Evolutionary conservation across 495 filamentous ascomycete genomes (phyloP), one percentile per base, ranked within the genome.

Genomic region (Podospora pseudopauciseta): DNA sequence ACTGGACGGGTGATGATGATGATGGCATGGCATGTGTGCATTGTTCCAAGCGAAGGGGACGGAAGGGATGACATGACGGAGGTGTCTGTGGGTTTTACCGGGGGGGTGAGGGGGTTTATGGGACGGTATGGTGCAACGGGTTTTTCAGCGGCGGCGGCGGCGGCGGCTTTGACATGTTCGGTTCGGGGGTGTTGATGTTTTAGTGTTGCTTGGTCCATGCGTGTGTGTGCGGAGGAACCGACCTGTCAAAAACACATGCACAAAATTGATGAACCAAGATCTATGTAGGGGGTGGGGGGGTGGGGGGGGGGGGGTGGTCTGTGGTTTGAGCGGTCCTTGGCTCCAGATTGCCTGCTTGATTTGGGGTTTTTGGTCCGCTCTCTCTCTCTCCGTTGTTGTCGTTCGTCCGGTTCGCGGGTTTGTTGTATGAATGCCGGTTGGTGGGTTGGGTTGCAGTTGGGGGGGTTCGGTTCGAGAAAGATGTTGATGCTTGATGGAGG

Each of bases 261-360:
- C 54, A 56, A 58, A 65, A 65, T 65, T 65, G 64, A 65, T 65
- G 49, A 65, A 65, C 57, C 67, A 65, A 54, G 32, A 67, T 70
- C 63, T 61, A 7, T 32, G 30, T 32, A 23, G 20, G 20, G 20
- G 20, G 30, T 32, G 30, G 6, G 30, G 6, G 30, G 30, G 6
- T 1, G 6, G 6, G 30, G 1, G 30, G 30, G 30, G 59, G 23
- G 59, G 1, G 59, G 59, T 61, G 26, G 26, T 27, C 26, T 54
- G 62, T 23, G 57, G n/a, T 11, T 23, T 49, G 39, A 11, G 39
- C 39, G 39, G 39, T 49, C 39, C 39, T 49, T 49, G 39, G 39
- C 39, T 49, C 39, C 39, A 49, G 39, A 49, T 49, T 49, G 39
- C 34, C 34, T 39, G 34, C 34, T 11, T 39, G 34, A 6, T 11